Base-by-base conservation (phyloP, 2,329 filamentous ascomycete genomes). In the Aureobasidium sp. region DNA sequence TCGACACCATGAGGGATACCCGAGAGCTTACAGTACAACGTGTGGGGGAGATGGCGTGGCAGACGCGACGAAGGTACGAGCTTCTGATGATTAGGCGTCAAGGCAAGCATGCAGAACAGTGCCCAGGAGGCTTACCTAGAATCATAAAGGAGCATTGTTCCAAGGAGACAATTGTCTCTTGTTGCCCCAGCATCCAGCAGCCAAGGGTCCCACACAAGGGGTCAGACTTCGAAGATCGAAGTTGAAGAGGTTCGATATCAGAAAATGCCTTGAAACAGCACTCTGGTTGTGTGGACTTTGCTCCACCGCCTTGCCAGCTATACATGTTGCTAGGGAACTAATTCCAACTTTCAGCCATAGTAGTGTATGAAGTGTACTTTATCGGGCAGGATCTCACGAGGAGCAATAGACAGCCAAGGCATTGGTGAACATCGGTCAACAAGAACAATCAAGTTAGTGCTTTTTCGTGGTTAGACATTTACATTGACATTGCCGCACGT, bases 31-130 rank as follows among this genome's bases (percentile, higher is more conserved):
- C 20, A 17, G 9, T 34, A 41, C 20, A 17, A 17, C 15, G 12
- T 46, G 52, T 57, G 53, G 39, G 53, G 53, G 53, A 46, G 53
- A 57, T 57, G 46, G 46, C 46, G 46, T 48, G 46, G 46, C 46
- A 48, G 46, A 23, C 6, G 9, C 23, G 20, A 12, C 5, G 26
- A 8, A 36, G 41, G 39, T 36, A 10, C 53, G 53, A 57, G 53
- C 53, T 57, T 46, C 26, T 5, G 20, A 44, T 12, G 1, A 41
- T 57, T 36, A 57, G 53, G 53, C 53, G n/a, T 57, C 53, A 57
- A 57, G 53, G 53, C 53, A 36, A 46, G 53, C 53, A 57, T 57
- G 41, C 27, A 15, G 12, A 29, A 36, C n/a, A 20, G 2, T 27
- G 17, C 8, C 37, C 17, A 36, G 17, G 29, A 36, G 15, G 2